A percentile compares a stretch with the other conserved stretches of the same genome.
Evolutionary conservation across 2,329 filamentous ascomycete species (phyloP).

Genomic region (Trichoderma sp.): DNA sequence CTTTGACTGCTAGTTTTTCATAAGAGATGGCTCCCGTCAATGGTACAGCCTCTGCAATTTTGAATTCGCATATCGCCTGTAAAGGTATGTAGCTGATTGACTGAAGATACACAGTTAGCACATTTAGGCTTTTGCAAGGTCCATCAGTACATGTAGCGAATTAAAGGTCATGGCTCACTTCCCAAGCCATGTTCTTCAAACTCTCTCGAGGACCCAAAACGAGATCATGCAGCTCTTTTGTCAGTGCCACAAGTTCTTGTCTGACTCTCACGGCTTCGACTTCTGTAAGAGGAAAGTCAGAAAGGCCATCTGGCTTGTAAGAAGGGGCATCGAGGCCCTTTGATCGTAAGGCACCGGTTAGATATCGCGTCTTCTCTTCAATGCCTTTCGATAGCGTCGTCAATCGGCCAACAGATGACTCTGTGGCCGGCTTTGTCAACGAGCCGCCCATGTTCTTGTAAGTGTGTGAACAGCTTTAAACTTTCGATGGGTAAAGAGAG

Average conservation of each 20-base stretch:
- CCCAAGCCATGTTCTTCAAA: slow-evolving; percentile 37
- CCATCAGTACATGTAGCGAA: too few relatives aligned
- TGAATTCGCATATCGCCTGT: slow-evolving; percentile 40
- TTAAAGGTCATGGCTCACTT: too few relatives aligned
- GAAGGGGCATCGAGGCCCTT: slow-evolving; percentile 34
- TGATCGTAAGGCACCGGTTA: slow-evolving; percentile 29
- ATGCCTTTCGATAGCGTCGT: slow-evolving; percentile 31
- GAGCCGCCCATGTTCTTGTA: slow-evolving; percentile 18
- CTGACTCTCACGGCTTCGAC: slow-evolving; percentile 27
- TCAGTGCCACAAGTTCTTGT: slow-evolving; percentile 33
- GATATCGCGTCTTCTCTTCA: slow-evolving; percentile 31
- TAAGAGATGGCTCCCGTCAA: slow-evolving; percentile 37
- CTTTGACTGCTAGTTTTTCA: slow-evolving; percentile 34
- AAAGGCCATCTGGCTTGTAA: slow-evolving; percentile 30
- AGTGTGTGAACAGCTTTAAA: background rate
- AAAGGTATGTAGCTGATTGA: slow-evolving; percentile 37
- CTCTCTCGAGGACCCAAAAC: slow-evolving; percentile 33
- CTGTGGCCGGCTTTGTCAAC: background rate
- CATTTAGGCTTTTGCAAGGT: too few relatives aligned
- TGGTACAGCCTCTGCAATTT: slow-evolving; percentile 40
- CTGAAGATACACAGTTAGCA: slow-evolving; percentile 26
- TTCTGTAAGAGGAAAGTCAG: slow-evolving; percentile 31
- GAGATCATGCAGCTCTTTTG: slow-evolving; percentile 34
- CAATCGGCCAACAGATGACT: slow-evolving; percentile 30
- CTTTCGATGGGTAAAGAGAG: background rate